phyloP scores from a whole-genome alignment of 495 filamentous ascomycete genomes.

The Tuber microsphaerosporum region DNA sequence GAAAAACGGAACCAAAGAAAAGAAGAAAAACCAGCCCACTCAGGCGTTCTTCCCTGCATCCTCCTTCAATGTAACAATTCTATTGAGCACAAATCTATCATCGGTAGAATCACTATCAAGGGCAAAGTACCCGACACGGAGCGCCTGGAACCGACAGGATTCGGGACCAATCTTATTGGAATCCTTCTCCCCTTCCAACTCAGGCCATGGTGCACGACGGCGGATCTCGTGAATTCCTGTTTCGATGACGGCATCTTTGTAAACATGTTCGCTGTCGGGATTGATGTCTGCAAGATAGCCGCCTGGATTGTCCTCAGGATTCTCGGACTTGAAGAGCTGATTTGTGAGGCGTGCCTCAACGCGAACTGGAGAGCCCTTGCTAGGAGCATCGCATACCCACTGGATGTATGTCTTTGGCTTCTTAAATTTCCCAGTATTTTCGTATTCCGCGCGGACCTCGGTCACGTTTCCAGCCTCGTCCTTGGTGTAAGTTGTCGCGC shows the following conservation, averaged over 20 bases:
- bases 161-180: conserved; percentile 56
- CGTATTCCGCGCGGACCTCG: conserved; percentile 59
- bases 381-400: conserved; percentile 63
- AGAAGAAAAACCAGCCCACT: background rate
- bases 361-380: conserved; percentile 58
- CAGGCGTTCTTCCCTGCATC: conserved; percentile 60
- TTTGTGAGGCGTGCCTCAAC: conserved; percentile 78
- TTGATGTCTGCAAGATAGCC: conserved; percentile 82
- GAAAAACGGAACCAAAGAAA: background rate
- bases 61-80: conserved; percentile 90
- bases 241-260: conserved; percentile 72
- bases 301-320: conserved; percentile 62
- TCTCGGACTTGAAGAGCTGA: conserved; percentile 75
- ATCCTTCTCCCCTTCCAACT: conserved; percentile 59
- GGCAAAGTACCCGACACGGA: conserved; percentile 83
- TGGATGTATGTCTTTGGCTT: conserved; percentile 89
- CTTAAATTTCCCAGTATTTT: conserved; percentile 55
- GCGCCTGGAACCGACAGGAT: conserved; percentile 82
- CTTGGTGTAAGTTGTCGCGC: conserved; percentile 66
- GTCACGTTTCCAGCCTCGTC: conserved; percentile 63
- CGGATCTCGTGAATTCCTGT: conserved; percentile 73
- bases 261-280: conserved; percentile 72
- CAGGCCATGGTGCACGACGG: conserved; percentile 72
- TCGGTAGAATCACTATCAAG: conserved; percentile 74
- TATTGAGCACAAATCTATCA: conserved; percentile 74